Evolutionary conservation across 2,329 filamentous ascomycete genomes (phyloP), one percentile per base, ranked within the genome.

Genomic region (Mycogone perniciosa): DNA sequence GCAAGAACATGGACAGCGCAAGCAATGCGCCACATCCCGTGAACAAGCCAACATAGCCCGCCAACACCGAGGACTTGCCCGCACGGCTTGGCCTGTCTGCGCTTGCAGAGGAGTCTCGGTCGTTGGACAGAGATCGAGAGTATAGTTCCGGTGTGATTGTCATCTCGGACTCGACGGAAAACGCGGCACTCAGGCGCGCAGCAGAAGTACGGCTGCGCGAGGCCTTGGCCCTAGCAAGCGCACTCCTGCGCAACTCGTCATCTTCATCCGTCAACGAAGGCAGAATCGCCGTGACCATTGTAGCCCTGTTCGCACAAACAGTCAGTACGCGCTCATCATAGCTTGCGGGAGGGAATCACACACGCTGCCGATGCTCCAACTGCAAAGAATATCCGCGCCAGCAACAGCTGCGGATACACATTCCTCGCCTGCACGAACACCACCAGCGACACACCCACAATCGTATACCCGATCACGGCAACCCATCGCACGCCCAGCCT

Each of bases 211-310:
- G 61, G 42, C 66, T 69, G 42, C 69, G 68, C 6, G 65, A 56
- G 9, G 66, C 63, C 59, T 74, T 73, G 33, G 60, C 63, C 34
- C 60, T 54, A 34, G 59, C 59, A 13, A 57, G 54, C 3, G 52
- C 56, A 4, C 60, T 50, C 59, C 63, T 54, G 53, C 58, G 62
- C 37, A 51, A 57, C 2, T 60, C 56, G 37, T 63, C 63, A 37
- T 63, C 70, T 31, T 81, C 78, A 55, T 79, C 77, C 5, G 81
- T 84, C 57, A 86, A 69, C 8, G 79, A 84, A 1, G 93, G 93
- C 27, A 99, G 76, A 42, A 95, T 89, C 4, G 93, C 93, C 7
- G 93, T 97, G 20, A 99, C 93, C 93, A 99, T 99, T 1, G 93
- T 97, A 10, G 90, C 80, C 5, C 79, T 82, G 40, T 20, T 10